phyloP scores from a whole-genome alignment of 352 stramenopile species.

The Pythium phragmitis region DNA sequence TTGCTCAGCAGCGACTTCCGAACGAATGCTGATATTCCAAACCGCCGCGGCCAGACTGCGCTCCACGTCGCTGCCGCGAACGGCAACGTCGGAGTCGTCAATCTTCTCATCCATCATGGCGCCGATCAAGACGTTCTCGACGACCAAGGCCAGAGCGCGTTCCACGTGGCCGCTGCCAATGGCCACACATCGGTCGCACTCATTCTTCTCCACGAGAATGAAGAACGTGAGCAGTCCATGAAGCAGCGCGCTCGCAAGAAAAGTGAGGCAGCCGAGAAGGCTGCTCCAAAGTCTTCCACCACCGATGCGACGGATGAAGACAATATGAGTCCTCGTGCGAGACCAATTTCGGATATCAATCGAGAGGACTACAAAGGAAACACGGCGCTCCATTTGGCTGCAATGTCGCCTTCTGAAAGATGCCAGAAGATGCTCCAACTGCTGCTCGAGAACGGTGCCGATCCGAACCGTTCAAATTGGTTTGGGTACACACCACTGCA shows the following conservation, averaged over 20 bases:
- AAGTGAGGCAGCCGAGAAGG: conserved; percentile 7
- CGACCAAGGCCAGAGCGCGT: conserved; percentile 82
- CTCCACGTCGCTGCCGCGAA: conserved; percentile 69
- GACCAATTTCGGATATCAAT: conserved; percentile 64
- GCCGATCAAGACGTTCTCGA: conserved; percentile 75
- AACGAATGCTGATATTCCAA: conserved; percentile 84
- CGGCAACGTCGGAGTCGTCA: conserved; percentile 76
- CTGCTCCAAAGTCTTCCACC: not conserved
- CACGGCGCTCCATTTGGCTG: conserved; percentile 76
- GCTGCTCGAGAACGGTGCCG: conserved; percentile 74
- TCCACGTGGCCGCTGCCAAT: conserved; percentile 77
- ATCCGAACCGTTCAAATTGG: conserved; percentile 79
- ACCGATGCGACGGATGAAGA: not conserved
- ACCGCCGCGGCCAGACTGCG: conserved; percentile 64
- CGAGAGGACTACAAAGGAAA: conserved; percentile 83
- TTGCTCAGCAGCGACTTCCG: conserved; percentile 56
- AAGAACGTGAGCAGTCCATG: conserved; percentile 27
- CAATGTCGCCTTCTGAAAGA: conserved; percentile 77
- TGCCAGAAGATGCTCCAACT: conserved; percentile 85
- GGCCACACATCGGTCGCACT: conserved; percentile 74
- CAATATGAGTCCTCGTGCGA: not conserved
- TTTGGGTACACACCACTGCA: conserved; percentile 86
- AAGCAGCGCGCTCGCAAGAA: conserved; percentile 19
- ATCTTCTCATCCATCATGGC: conserved; percentile 66
- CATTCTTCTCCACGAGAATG: conserved; percentile 70